Base-by-base conservation (phyloP, 179 eudicot species). In the Nepenthes alata region DNA sequence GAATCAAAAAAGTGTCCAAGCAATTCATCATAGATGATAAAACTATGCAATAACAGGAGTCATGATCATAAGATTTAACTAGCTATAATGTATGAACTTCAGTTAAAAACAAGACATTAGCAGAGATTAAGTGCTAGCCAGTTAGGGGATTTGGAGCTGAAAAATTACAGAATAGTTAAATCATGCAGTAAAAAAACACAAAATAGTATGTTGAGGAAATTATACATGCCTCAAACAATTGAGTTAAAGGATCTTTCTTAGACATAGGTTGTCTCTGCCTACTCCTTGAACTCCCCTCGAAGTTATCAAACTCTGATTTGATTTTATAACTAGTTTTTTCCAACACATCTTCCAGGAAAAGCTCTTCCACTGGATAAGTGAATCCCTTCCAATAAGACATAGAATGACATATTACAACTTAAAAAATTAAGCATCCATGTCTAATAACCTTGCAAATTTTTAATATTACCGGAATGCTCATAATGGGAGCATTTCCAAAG, bases 281-380 rank as follows among this genome's bases (percentile, higher is more conserved):
- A 70, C 88, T 80, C 78, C 95, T 84, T 64, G 88, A 78, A 67
- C 67, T 78, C 61, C 85, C 83, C 47, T 76, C 88, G 60, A 70
- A 79, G 70, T 55, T 78, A 64, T 83, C 84, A 63, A 58, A 66
- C 68, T 89, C 91, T 66, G 85, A 63, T 70, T 77, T 73, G 55
- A 91, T 75, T 38, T n/a, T 48, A 55, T 89, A 91, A 11, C 69
- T 80, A 51, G 84, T 91, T 77, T 89, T 91, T 90, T 91, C 93
- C 80, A 91, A 59, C 39, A 89, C 85, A 60, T 89, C 98, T 86
- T 91, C 96, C 56, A 91, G 64, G 77, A 79, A 89, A 41, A 89
- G 66, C 77, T 91, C 98, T 35, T 80, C 36, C 52, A 91, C 98
- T 39, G 98, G 93, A 76, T 79, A 86, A 35, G 95, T 86, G 74